Conservation (phyloP, 345 rosid genomes). For the Eucalyptus coolabah region DNA sequence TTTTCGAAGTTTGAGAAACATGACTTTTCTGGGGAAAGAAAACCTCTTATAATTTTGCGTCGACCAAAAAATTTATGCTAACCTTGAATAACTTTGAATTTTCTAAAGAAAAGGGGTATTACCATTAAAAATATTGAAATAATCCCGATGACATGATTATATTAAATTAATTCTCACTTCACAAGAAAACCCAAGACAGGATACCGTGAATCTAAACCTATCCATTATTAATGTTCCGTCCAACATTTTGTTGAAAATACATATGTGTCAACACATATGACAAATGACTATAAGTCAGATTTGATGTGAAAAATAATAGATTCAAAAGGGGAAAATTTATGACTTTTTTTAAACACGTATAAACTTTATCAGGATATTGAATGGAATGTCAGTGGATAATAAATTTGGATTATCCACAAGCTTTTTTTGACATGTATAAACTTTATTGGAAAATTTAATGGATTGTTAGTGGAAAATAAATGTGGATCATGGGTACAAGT, state of each 20-base stretch:
- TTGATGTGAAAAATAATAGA: too few relatives aligned
- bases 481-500: background rate
- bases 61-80: background rate
- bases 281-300: too few relatives aligned
- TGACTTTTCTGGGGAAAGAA: background rate
- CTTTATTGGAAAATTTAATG: too few relatives aligned
- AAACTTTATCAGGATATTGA: too few relatives aligned
- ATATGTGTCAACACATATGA: background rate
- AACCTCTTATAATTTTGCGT: background rate
- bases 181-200: background rate
- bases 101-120: background rate
- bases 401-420: too few relatives aligned
- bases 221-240: rapidly evolving
- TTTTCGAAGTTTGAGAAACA: background rate
- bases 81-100: background rate
- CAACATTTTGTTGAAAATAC: too few relatives aligned
- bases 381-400: too few relatives aligned
- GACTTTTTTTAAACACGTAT: too few relatives aligned
- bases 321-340: too few relatives aligned
- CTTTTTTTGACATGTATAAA: background rate
- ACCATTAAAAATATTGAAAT: background rate
- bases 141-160: background rate
- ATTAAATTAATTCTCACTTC: too few relatives aligned
- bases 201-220: background rate
- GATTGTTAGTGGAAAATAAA: too few relatives aligned